Conservation (phyloP, 768 basidiomycete genomes). For the Dioszegia hungarica region DNA sequence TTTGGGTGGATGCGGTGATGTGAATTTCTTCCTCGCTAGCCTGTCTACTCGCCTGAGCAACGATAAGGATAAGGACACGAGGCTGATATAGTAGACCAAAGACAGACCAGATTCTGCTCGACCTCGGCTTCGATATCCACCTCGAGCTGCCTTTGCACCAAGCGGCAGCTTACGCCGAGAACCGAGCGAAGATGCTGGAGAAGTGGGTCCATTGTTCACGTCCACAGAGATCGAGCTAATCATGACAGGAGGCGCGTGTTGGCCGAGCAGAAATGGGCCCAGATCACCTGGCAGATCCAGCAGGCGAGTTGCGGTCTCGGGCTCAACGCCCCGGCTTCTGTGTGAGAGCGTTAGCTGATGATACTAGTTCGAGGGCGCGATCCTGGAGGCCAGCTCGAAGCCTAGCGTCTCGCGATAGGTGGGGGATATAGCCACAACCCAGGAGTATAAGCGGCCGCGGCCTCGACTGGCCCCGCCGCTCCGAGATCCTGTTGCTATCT, state of each 20-base stretch:
- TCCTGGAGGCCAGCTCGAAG: neutral
- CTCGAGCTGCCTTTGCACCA: constrained; percentile 13
- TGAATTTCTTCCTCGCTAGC: neutral
- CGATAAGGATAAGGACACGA: neutral
- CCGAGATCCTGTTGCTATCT: no score
- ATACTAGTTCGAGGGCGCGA: constrained; percentile 11
- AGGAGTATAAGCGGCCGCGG: no score
- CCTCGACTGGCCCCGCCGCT: no score
- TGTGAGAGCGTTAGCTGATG: neutral
- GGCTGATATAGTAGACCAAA: constrained; percentile 1
- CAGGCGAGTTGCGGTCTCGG: constrained; percentile 13
- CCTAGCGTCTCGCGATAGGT: neutral
- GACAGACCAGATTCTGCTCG: constrained; percentile 16
- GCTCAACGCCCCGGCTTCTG: no score
- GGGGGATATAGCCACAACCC: no score
- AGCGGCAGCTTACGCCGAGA: constrained; percentile 13
- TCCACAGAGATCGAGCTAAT: neutral
- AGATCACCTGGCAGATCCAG: constrained; percentile 27
- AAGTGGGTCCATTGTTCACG: constrained; percentile 8
- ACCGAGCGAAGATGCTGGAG: constrained; percentile 18
- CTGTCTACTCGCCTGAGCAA: no score
- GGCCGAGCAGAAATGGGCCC: constrained; percentile 13
- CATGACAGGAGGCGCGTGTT: constrained; percentile 5
- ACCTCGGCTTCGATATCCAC: constrained; percentile 27
- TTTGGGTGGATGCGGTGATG: constrained; percentile 5